phyloP scores from a whole-genome alignment of 2,329 filamentous ascomycete genomes.

The Xylariales sp. region DNA sequence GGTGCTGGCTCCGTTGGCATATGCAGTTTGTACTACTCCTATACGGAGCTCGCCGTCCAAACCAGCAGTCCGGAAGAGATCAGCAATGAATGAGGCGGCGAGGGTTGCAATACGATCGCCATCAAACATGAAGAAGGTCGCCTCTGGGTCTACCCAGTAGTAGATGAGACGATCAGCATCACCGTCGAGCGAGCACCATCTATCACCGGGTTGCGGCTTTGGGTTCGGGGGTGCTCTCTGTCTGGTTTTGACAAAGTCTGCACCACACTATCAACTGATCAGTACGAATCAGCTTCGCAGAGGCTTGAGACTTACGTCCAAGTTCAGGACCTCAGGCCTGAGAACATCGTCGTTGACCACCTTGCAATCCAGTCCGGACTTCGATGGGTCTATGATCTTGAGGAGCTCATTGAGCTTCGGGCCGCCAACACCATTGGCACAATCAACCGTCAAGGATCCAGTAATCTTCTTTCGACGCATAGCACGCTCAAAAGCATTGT shows the following conservation, averaged over 20 bases:
- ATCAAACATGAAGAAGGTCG: conserved; percentile 83
- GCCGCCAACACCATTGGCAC: conserved; percentile 93
- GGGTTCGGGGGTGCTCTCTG: conserved; percentile 83
- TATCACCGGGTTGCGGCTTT: conserved; percentile 68
- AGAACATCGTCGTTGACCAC: conserved; percentile 92
- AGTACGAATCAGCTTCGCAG: background rate
- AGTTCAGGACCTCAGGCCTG: conserved; percentile 82
- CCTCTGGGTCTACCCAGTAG: conserved; percentile 82
- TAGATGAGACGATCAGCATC: conserved; percentile 95
- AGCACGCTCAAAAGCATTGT: conserved; percentile 76
- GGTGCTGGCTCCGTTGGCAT: conserved; percentile 93
- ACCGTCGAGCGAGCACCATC: conserved; percentile 88
- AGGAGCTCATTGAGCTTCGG: conserved; percentile 84
- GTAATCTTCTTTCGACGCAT: conserved; percentile 71
- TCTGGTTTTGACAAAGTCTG: conserved; percentile 96
- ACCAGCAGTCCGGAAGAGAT: conserved; percentile 76
- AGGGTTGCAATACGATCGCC: conserved; percentile 96
- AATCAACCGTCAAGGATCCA: conserved; percentile 80
- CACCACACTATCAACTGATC: conserved; percentile 73
- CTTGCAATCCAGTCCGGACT: conserved; percentile 72
- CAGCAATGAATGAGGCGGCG: conserved; percentile 87
- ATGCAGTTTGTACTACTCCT: conserved; percentile 94
- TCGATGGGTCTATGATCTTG: conserved; percentile 69
- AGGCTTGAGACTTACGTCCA: conserved; percentile 47
- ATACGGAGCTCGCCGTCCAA: conserved; percentile 79